Evolutionary conservation across 345 rosid genomes (phyloP), one percentile per base, ranked within the genome.

Genomic region (Luvunga scandens): DNA sequence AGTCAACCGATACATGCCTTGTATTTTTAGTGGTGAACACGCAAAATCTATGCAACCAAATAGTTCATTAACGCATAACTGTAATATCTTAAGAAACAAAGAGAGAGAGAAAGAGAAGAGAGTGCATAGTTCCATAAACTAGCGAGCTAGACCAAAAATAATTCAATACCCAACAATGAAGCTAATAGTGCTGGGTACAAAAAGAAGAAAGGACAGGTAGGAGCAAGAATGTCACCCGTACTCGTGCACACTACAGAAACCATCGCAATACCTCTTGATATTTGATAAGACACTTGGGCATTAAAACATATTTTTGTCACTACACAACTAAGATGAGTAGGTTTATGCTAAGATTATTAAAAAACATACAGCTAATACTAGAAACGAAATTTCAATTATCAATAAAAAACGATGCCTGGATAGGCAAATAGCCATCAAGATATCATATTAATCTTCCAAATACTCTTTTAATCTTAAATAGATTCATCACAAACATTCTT

Each of bases 241-340:
- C 50, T 34, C 53, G 42, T 60, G 67, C 59, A 74, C n/a, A 75
- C 61, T 9, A 13, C 60, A 30, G 57, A 75, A 75, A 45, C 59
- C n/a, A 30, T 42, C 21, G 27, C 69, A 63, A 19, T 31, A 30
- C 42, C 0, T 21, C 9, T 1, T 9, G 38, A 27, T 39, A 39
- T 56, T 63, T 24, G 21, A 24, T 25, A 19, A 21, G 28, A 63
- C n/a, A 60, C 45, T 39, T 28, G n/a, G 7, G 16, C 63, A 64
- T 28, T 30, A 28, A 31, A 65, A 65, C 24, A 22, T 36, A 25
- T 24, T 7, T 5, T 57, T 6, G n/a, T 42, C 38, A 42, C 36
- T 25, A 14, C 42, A 27, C 50, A 25, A 62, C 64, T 30, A 18
- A 18, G 22, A n/a, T 9, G 57, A 48, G 78, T 31, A 65, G 59